Evolutionary conservation across 805 yeast genomes (phyloP), one percentile per base, ranked within the genome.

Genomic region (Yarrowia bubula): DNA sequence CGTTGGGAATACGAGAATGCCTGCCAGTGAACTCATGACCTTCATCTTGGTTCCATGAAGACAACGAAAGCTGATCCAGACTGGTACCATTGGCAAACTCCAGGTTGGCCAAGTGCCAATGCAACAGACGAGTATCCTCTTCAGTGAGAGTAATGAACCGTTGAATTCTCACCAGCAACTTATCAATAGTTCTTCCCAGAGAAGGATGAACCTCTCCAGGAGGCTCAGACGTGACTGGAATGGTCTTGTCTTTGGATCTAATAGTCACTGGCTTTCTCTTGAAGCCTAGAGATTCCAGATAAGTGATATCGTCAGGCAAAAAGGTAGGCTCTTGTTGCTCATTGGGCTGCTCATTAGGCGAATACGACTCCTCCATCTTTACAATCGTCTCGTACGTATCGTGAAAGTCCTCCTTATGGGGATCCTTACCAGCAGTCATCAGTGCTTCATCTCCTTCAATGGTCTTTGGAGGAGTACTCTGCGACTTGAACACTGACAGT

Each of bases 1-100:
- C 81, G 46, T 75, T 73, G 15, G 74, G 70, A 2, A 77, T 68
- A 75, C 77, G 76, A 1, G 76, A 72, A 62, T 77, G 79, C 14
- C 73, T 70, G 2, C 81, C 81, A 1, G 77, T 70, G 57, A 78
- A 78, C 63, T 77, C 73, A 55, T 76, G 74, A 1, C 75, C 76
- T 37, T 77, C 78, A 46, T 78, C 79, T 64, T 78, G 80, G 32
- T 78, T 77, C 81, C 81, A 78, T 17, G 75, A 69, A 8, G 75
- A 70, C 17, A 78, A 69, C 61, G 79, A 74, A 31, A 78, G 71
- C 33, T 72, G 68, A 55, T 76, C 73, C 18, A 77, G 67, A 13
- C 70, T 65, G 17, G 77, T 73, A 13, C 79, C 80, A 39, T 73
- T 70, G 22, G 71, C 69, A 68, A 75, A 76, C 70, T 78, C 81